phyloP scores from a whole-genome alignment of 108 stramenopile genomes.

The Nannochloropsis salina region DNA sequence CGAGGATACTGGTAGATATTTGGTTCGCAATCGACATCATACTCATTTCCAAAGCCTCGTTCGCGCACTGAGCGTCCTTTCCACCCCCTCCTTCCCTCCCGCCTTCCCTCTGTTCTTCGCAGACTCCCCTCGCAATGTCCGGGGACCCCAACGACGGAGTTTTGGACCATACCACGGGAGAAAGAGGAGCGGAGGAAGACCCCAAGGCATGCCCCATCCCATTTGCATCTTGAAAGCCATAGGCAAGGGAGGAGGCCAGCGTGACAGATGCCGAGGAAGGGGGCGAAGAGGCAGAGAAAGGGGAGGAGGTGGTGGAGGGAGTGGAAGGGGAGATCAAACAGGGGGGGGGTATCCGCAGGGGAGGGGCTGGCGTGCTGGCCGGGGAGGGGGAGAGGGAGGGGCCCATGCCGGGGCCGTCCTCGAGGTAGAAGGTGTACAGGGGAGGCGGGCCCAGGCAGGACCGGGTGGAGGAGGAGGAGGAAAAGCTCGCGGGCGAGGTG shows the following conservation, averaged over 20 bases:
- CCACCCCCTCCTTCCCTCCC: background rate
- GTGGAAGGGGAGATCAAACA: background rate
- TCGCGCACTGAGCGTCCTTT: background rate
- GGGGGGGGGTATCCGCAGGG: background rate
- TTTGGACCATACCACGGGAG: background rate
- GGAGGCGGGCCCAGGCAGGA: background rate
- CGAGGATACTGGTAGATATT: background rate
- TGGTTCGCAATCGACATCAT: background rate
- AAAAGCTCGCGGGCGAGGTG: background rate
- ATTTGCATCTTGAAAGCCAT: too few species aligned
- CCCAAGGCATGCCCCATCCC: background rate
- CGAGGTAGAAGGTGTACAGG: background rate
- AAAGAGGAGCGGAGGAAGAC: background rate
- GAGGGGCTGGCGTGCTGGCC: background rate
- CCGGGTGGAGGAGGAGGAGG: background rate
- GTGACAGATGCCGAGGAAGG: background rate
- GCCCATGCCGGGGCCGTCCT: background rate
- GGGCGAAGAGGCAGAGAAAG: background rate
- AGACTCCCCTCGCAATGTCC: background rate
- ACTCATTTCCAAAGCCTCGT: background rate
- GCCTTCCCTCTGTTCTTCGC: background rate
- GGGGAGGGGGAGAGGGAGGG: background rate
- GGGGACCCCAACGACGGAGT: background rate
- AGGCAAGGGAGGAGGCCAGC: too few species aligned
- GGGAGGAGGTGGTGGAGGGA: background rate